Percentiles rank a stretch among this genome's conserved stretches.
Conservation (phyloP, 1,284 basidiomycete species). For the Xerocomus nothofagi region DNA sequence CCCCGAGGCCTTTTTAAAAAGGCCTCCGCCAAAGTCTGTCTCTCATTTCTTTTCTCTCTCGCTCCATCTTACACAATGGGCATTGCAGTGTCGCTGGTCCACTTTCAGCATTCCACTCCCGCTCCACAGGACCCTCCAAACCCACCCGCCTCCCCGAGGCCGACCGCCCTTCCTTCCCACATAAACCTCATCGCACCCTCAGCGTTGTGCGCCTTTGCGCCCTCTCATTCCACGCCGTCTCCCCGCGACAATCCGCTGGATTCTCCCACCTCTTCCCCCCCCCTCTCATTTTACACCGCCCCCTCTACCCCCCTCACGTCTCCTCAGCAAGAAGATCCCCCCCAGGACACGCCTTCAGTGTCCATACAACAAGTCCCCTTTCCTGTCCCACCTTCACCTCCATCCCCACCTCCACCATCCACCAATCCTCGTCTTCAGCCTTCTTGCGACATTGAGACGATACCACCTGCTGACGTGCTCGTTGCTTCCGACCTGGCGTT, state of each 20-base stretch:
- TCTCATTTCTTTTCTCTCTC: slow-evolving; percentile 4
- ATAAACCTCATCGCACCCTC: slow-evolving; percentile 29
- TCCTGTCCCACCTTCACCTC: slow-evolving; percentile 18
- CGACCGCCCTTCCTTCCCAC: slow-evolving; percentile 25
- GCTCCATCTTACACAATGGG: slow-evolving; percentile 29
- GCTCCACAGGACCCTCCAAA: slow-evolving; percentile 15
- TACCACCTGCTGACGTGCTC: slow-evolving; percentile 32
- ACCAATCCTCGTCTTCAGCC: slow-evolving; percentile 15
- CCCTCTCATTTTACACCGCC: slow-evolving; percentile 37
- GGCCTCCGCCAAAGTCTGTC: slow-evolving; percentile 28
- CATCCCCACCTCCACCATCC: slow-evolving; percentile 29
- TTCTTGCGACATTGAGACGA: slow-evolving; percentile 31
- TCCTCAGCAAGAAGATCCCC: slow-evolving; percentile 34
- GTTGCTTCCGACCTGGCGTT: slow-evolving; percentile 40
- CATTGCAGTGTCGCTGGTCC: slow-evolving; percentile 36
- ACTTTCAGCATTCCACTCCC: slow-evolving; percentile 29
- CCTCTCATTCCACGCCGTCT: slow-evolving; percentile 27
- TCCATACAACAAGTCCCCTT: slow-evolving; percentile 26
- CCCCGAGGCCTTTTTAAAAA: slow-evolving; percentile 21
- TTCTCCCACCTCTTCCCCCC: slow-evolving; percentile 34
- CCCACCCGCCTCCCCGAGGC: slow-evolving; percentile 18
- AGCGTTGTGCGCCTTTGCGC: slow-evolving; percentile 28
- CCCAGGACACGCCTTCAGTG: slow-evolving; percentile 15
- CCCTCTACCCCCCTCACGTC: slow-evolving; percentile 37
- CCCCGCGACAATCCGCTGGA: slow-evolving; percentile 32